These are phyloP conservation scores for Umbelopsis sp. DNA, from an alignment of 192 early-diverging fungal species.

Conservation along the genomic window DNA sequence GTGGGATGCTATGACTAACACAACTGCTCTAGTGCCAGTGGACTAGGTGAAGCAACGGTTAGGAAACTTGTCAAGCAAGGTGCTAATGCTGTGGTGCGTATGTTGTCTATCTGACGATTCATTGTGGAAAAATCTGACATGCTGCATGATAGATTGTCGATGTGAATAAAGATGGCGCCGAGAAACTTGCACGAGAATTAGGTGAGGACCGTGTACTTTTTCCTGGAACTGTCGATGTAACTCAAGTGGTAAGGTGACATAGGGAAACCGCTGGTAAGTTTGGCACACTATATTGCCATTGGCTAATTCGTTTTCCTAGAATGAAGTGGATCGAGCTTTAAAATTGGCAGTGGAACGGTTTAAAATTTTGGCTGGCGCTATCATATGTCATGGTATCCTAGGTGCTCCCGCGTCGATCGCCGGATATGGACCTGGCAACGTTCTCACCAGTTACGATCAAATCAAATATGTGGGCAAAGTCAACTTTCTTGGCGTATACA, in stretches of 20 bases:
- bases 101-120: neutral
- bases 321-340: conserved; percentile 20
- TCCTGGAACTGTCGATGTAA: conserved; percentile 20
- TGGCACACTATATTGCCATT: no score
- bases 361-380: conserved; percentile 14
- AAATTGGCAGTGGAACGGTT: neutral
- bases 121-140: neutral
- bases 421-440: conserved; percentile 26
- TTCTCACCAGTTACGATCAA: conserved; percentile 25
- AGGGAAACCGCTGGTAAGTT: neutral
- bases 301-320: neutral
- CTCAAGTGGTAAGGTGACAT: conserved; percentile 20
- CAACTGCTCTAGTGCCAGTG: conserved; percentile 27
- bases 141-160: conserved; percentile 24
- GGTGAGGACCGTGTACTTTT: conserved; percentile 11
- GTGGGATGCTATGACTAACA: neutral
- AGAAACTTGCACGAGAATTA: conserved; percentile 9
- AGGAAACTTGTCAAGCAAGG: conserved; percentile 15
- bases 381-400: conserved; percentile 29
- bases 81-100: conserved; percentile 20
- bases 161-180: conserved; percentile 4
- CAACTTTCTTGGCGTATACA: conserved; percentile 32
- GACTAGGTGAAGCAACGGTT: conserved; percentile 20
- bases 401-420: neutral
- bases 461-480: conserved; percentile 24